Percentiles rank a stretch among this genome's conserved stretches.
These are phyloP conservation scores for Pythium chondricola DNA, from an alignment of 352 stramenopile genomes.

Conservation along the genomic window DNA sequence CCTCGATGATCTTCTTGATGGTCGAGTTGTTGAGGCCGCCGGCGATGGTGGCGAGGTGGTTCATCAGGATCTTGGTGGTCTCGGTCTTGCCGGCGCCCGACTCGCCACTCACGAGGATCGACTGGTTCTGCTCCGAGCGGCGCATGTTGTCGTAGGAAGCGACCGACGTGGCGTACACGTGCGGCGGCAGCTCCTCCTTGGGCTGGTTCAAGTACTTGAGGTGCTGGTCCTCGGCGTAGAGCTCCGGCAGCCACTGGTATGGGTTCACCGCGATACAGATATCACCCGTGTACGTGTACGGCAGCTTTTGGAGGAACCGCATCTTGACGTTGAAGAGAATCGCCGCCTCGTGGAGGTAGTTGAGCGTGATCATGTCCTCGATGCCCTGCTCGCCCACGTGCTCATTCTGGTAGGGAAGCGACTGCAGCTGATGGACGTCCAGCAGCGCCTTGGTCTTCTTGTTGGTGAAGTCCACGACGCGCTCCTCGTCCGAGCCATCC, in stretches of 20 bases:
- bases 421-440: conserved; percentile 64
- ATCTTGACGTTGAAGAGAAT: conserved; percentile 88
- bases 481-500: conserved; percentile 37
- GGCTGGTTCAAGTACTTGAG: conserved; percentile 66
- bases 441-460: conserved; percentile 71
- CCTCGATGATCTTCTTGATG: conserved; percentile 95
- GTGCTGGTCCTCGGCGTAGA: conserved; percentile 81
- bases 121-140: conserved; percentile 67
- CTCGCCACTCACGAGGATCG: conserved; percentile 82
- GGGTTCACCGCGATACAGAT: conserved; percentile 97
- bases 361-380: conserved; percentile 84
- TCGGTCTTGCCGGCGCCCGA: conserved; percentile 92
- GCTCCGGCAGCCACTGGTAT: conserved; percentile 89
- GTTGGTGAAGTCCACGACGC: conserved; percentile 59
- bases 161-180: conserved; percentile 76
- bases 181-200: conserved; percentile 71
- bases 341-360: conserved; percentile 88
- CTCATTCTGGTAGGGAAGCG: conserved; percentile 84
- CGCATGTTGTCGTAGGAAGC: conserved; percentile 78
- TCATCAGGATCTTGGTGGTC: conserved; percentile 92
- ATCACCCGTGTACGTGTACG: conserved; percentile 96
- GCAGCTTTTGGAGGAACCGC: conserved; percentile 75
- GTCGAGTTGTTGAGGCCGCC: conserved; percentile 87
- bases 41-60: conserved; percentile 77
- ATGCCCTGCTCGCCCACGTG: conserved; percentile 56